Evolutionary conservation across 176 grass and related monocot species (phyloP).

Genomic region (Rhynchospora pubera): DNA sequence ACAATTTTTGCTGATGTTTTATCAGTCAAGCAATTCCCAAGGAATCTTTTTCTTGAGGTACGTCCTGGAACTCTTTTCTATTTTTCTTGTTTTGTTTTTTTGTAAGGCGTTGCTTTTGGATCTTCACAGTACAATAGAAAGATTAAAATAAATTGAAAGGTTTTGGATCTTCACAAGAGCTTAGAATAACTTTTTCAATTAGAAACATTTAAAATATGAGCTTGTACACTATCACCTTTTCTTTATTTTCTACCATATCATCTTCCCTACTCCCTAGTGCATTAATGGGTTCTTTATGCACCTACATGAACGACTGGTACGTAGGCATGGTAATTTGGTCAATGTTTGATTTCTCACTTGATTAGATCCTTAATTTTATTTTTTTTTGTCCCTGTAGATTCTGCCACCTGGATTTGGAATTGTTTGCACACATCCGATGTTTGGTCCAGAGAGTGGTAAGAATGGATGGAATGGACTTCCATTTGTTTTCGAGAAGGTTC

Average conservation of each 20-base stretch:
- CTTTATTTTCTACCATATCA: background rate
- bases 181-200: background rate
- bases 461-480: conserved; percentile 43
- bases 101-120: no score
- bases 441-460: conserved; percentile 63
- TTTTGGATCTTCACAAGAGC: background rate
- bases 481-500: conserved; percentile 62
- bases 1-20: conserved; percentile 62
- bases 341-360: background rate
- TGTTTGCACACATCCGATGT: conserved; percentile 64
- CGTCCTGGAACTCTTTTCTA: background rate
- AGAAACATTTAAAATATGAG: background rate
- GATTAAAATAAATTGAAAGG: no score
- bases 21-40: conserved; percentile 65
- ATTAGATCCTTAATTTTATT: background rate
- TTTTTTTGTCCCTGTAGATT: conserved; percentile 20
- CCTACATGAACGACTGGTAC: background rate
- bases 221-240: background rate
- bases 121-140: no score
- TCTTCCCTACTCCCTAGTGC: background rate
- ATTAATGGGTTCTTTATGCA: background rate
- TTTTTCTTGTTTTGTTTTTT: background rate
- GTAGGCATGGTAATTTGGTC: background rate
- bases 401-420: conserved; percentile 51
- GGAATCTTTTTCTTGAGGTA: conserved; percentile 69